phyloP scores from a whole-genome alignment of 495 filamentous ascomycete species.

The Penicillium cataractarum region DNA sequence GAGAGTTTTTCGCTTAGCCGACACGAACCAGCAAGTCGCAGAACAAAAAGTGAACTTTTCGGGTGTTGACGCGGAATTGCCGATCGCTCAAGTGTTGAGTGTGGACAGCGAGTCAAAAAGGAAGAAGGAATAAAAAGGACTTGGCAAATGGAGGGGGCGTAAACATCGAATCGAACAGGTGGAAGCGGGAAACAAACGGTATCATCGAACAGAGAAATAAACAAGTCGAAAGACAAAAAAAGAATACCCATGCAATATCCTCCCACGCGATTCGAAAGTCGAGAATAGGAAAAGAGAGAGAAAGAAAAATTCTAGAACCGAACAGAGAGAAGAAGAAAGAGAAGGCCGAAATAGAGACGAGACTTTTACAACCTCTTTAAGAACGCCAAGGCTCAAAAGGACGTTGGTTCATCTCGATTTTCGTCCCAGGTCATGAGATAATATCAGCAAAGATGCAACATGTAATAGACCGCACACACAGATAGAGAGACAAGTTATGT shows the following conservation, averaged over 20 bases:
- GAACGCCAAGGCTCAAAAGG: background rate
- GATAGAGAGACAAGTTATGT: background rate
- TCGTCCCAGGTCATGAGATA: constrained; percentile 21
- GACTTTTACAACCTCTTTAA: background rate
- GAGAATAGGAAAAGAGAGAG: constrained; percentile 1
- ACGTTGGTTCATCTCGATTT: constrained; percentile 14
- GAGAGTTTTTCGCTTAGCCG: constrained; percentile 32
- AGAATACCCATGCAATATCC: constrained; percentile 35
- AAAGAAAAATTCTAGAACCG: constrained; percentile 34
- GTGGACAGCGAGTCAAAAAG: constrained; percentile 25
- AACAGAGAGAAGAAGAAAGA: constrained; percentile 23
- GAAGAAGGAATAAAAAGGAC: constrained; percentile 5
- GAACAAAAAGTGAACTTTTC: constrained; percentile 43
- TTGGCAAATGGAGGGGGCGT: constrained; percentile 29
- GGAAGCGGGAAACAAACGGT: constrained; percentile 37
- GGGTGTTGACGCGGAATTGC: constrained; percentile 32
- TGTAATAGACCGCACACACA: constrained; percentile 8
- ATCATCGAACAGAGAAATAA: constrained; percentile 38
- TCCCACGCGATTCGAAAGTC: constrained; percentile 25
- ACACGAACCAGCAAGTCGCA: constrained; percentile 35
- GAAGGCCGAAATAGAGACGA: constrained; percentile 19
- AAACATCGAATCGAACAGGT: constrained; percentile 35
- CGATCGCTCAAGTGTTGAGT: constrained; percentile 31
- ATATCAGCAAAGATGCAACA: constrained; percentile 21
- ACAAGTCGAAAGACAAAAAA: constrained; percentile 17